Base-by-base conservation (phyloP, 495 filamentous ascomycete species). In the Xylaria palmicola region DNA sequence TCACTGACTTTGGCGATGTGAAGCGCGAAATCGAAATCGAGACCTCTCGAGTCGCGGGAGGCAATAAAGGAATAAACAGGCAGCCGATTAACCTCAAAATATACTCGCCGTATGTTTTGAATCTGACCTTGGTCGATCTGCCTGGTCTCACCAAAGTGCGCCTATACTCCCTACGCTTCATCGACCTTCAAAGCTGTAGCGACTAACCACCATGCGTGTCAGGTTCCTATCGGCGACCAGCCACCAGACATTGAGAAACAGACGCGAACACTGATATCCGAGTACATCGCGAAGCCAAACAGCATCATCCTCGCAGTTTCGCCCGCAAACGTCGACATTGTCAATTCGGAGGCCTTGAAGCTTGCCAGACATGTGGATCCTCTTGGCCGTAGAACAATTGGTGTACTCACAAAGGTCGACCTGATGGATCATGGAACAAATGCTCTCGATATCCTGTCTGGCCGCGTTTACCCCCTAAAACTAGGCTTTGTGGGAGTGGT, bases 361-460 rank as follows among this genome's bases (percentile, higher is more conserved):
- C 89, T 99, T 51, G 94, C 94, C 57, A 85, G 94, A 20, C 91
- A 98, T 84, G 94, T 99, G 47, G 94, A 99, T 75, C 89, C 94
- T 13, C 89, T 96, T 74, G 95, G 94, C 30, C 84, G 90, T 68
- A 86, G 94, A 73, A 99, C 94, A 8, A 98, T 99, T 67, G 94
- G 94, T 44, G 95, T 99, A 47, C 83, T 99, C 58, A 98, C 94
- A 17, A 99, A 99, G 76, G 81, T 98, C 64, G 94, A 99, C 72
- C 80, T 99, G 36, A 99, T 99, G 94, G 94, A 99, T 69, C 94
- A 99, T 71, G 94, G 94, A 41, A 99, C 94, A 51, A 99, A 99
- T 71, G 95, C 94, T 3, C 80, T 99, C 62, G 94, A 99, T 66
- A 98, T 99, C 62, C 83, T 99, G 34, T 95, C 92, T 10, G 94